Percentiles rank a stretch among this genome's conserved stretches.
These are phyloP conservation scores for Lactifluus subvellereus DNA, from an alignment of 768 basidiomycete genomes.

Conservation along the genomic window DNA sequence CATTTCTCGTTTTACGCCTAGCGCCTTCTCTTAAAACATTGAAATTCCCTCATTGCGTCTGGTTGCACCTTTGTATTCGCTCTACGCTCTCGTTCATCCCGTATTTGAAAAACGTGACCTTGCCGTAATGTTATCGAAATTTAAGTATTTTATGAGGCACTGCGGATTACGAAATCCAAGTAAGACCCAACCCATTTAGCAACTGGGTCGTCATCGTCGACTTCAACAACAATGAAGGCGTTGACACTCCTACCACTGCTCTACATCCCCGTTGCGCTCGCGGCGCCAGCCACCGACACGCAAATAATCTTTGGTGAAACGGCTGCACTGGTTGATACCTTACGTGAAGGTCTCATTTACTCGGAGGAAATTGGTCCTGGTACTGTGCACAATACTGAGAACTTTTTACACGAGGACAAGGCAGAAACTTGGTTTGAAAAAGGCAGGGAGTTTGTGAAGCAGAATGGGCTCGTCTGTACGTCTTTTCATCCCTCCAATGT, in stretches of 20 bases:
- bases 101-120: neutral
- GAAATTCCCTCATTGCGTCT: slow-evolving; percentile 8
- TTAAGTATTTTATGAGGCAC: slow-evolving; percentile 3
- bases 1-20: slow-evolving; percentile 21
- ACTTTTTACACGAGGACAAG: slow-evolving; percentile 40
- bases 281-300: slow-evolving; percentile 36
- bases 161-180: neutral
- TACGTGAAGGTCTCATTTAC: slow-evolving; percentile 12
- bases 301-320: slow-evolving; percentile 41
- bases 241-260: slow-evolving; percentile 33
- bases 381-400: slow-evolving; percentile 40
- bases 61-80: slow-evolving; percentile 11
- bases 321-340: slow-evolving; percentile 21
- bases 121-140: slow-evolving; percentile 18
- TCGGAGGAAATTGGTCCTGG: slow-evolving; percentile 25
- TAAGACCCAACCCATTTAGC: too few relatives aligned
- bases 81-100: neutral
- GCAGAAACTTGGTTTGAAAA: slow-evolving; percentile 53
- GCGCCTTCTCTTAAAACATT: neutral
- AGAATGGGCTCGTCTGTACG: slow-evolving; percentile 70
- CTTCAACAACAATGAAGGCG: slow-evolving; percentile 36
- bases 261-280: slow-evolving; percentile 33
- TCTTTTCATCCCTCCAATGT: neutral
- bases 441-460: slow-evolving; percentile 60
- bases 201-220: neutral